Conservation (phyloP, 2,329 filamentous ascomycete species). For the Acephala macrosclerotiorum region DNA sequence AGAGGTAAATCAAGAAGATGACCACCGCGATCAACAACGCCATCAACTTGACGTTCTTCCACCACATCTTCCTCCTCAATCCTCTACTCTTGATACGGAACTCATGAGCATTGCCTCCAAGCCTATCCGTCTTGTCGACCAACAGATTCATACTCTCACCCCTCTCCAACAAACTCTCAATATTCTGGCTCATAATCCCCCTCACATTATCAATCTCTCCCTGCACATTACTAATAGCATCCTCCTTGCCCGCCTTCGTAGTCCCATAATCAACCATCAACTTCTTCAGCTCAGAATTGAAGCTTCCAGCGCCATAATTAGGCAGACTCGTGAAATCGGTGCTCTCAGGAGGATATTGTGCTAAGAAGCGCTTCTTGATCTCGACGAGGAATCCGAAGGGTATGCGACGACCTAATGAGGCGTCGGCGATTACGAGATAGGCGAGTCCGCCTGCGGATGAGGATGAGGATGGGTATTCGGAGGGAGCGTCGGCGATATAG, state of each 20-base stretch:
- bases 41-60: conserved; percentile 99
- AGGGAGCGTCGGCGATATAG: conserved; percentile 87
- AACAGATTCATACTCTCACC: conserved; percentile 93
- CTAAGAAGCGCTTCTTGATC: conserved; percentile 86
- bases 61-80: conserved; percentile 96
- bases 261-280: conserved; percentile 88
- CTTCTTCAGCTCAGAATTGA: conserved; percentile 79
- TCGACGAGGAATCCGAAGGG: conserved; percentile 93
- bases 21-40: conserved; percentile 76
- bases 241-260: conserved; percentile 75
- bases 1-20: conserved; percentile 73
- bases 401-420: conserved; percentile 82
- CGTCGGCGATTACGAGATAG: conserved; percentile 88
- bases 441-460: conserved; percentile 81
- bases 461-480: conserved; percentile 61
- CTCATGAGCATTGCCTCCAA: conserved; percentile 88
- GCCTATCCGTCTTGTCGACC: conserved; percentile 93
- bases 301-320: conserved; percentile 87
- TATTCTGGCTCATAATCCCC: conserved; percentile 95
- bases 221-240: conserved; percentile 84
- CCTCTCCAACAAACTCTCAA: conserved; percentile 86
- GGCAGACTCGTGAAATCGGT: conserved; percentile 82
- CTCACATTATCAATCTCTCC: conserved; percentile 91
- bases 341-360: conserved; percentile 67
- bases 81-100: conserved; percentile 89